These are phyloP conservation scores for Trichomonas tenax DNA, from an alignment of 208 protist genomes.

Conservation along the genomic window DNA sequence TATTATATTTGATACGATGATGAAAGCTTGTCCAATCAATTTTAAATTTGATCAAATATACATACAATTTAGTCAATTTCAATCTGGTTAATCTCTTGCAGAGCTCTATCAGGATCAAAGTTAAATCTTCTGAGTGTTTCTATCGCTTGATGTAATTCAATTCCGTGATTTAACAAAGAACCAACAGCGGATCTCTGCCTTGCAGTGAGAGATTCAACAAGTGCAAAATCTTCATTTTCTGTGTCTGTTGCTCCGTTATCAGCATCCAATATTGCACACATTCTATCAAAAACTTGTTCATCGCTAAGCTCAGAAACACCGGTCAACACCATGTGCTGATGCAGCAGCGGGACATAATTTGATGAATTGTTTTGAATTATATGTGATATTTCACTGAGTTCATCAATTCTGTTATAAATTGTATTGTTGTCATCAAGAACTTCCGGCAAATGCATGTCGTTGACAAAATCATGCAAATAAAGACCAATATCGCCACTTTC, in stretches of 20 bases:
- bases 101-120: background rate
- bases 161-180: background rate
- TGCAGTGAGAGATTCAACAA: background rate
- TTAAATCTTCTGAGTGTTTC: background rate
- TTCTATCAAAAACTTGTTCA: background rate
- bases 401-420: background rate
- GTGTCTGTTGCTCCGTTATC: background rate
- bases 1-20: too few species aligned
- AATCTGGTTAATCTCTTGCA: background rate
- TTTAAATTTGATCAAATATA: too few species aligned
- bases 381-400: background rate
- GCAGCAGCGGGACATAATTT: background rate
- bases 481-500: background rate
- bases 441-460: background rate
- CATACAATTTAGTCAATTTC: background rate
- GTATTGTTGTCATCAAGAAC: background rate
- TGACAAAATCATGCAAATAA: background rate
- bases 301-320: background rate
- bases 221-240: background rate
- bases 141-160: background rate
- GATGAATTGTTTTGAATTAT: background rate
- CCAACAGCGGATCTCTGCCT: background rate
- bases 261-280: background rate
- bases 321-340: background rate
- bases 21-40: too few species aligned